Evolutionary conservation across 441 rosid species (phyloP).

Genomic region (Adansonia gregorii): DNA sequence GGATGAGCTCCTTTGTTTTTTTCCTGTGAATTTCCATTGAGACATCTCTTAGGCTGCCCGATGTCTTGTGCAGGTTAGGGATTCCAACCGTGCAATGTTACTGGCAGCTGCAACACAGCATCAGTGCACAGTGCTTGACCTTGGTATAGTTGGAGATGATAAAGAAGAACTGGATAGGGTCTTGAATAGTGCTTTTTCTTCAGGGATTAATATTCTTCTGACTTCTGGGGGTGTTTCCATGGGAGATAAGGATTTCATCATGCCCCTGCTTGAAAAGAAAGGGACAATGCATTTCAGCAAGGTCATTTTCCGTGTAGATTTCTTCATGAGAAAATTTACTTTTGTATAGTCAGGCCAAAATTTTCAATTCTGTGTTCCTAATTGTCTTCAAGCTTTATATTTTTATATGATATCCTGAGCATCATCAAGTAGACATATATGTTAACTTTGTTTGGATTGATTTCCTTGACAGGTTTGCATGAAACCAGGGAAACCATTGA

Average conservation of each 20-base stretch:
- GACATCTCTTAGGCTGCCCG: slow-evolving; percentile 23
- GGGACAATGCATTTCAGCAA: slow-evolving; percentile 77
- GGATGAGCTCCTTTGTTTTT: slow-evolving; percentile 8
- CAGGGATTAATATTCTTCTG: slow-evolving; percentile 77
- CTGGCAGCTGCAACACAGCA: slow-evolving; percentile 81
- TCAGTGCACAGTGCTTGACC: slow-evolving; percentile 79
- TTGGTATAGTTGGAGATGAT: slow-evolving; percentile 84
- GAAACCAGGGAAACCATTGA: slow-evolving; percentile 96
- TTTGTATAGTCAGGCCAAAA: not conserved
- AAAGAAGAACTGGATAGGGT: slow-evolving; percentile 67
- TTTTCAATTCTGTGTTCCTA: not conserved
- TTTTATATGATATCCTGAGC: slow-evolving; percentile 13
- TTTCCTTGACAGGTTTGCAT: slow-evolving; percentile 69
- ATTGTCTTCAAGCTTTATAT: slow-evolving; percentile 11
- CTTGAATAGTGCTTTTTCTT: slow-evolving; percentile 59
- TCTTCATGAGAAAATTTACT: slow-evolving; percentile 13
- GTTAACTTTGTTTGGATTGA: slow-evolving; percentile 23
- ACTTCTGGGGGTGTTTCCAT: slow-evolving; percentile 99
- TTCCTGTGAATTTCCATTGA: slow-evolving; percentile 16
- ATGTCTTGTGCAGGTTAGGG: slow-evolving; percentile 73
- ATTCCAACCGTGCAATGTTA: slow-evolving; percentile 92
- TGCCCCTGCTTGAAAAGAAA: slow-evolving; percentile 75
- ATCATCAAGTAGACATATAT: slow-evolving; percentile 28
- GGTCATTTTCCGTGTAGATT: slow-evolving; percentile 43
- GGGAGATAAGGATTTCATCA: slow-evolving; percentile 96